phyloP scores from a whole-genome alignment of 75 land plant species.

The Larix kaempferi region DNA sequence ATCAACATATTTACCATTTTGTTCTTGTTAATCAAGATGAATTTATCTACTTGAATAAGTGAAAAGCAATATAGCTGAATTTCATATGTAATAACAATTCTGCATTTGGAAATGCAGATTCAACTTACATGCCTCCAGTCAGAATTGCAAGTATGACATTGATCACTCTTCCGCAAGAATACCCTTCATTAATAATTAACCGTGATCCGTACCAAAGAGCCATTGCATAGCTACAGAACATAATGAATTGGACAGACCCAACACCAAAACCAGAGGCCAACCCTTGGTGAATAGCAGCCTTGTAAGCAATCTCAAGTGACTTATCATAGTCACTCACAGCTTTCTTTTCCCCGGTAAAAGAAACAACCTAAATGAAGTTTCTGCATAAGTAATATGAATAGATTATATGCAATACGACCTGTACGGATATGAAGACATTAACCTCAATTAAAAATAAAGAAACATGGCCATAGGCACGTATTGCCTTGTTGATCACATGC shows the following conservation, averaged over 20 bases:
- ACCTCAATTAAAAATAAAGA: neutral
- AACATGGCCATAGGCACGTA: neutral
- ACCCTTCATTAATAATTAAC: conserved; percentile 38
- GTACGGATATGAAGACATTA: neutral
- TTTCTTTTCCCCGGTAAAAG: conserved; percentile 55
- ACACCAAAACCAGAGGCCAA: conserved; percentile 45
- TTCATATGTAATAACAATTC: neutral
- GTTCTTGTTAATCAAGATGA: neutral
- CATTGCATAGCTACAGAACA: conserved; percentile 43
- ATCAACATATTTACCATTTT: neutral
- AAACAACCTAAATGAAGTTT: conserved; percentile 30
- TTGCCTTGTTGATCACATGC: conserved; percentile 8
- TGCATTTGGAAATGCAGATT: neutral
- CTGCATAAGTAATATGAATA: neutral
- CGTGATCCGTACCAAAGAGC: conserved; percentile 54
- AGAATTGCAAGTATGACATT: conserved; percentile 52
- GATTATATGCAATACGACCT: neutral
- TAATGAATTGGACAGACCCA: conserved; percentile 28
- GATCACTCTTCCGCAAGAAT: conserved; percentile 46
- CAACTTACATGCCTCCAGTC: conserved; percentile 50
- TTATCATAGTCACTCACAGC: conserved; percentile 38
- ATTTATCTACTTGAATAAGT: neutral
- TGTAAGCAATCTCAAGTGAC: conserved; percentile 34
- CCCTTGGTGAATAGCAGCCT: conserved; percentile 34
- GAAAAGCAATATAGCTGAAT: neutral